These are phyloP conservation scores for Galerina sulciceps DNA, from an alignment of 768 basidiomycete species.

Conservation along the genomic window DNA sequence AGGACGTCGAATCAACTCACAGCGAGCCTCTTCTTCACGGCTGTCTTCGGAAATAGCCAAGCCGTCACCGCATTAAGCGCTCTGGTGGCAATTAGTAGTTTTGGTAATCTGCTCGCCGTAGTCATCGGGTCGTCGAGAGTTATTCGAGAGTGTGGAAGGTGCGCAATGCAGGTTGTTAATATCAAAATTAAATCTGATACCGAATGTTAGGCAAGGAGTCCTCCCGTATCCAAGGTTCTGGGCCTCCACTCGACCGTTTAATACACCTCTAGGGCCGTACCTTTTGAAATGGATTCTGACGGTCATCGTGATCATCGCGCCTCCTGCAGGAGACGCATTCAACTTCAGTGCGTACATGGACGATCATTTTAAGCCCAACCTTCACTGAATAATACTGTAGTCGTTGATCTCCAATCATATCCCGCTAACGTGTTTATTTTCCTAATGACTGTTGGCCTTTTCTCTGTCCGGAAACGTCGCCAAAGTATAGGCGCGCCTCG, in stretches of 20 bases:
- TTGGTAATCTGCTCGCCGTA: constrained; percentile 42
- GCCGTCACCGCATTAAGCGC: constrained; percentile 39
- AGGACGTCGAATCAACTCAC: constrained; percentile 46
- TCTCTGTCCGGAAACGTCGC: constrained; percentile 37
- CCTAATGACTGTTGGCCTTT: constrained; percentile 37
- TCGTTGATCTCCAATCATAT: constrained; percentile 44
- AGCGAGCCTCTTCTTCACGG: constrained; percentile 53
- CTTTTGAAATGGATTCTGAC: constrained; percentile 50
- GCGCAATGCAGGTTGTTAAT: neutral
- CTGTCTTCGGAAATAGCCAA: constrained; percentile 47
- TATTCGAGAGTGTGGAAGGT: constrained; percentile 47
- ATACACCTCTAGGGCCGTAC: constrained; percentile 51
- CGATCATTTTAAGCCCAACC: neutral
- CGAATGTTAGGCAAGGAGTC: constrained; percentile 45
- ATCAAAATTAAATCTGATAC: neutral
- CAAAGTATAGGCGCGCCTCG: constrained; percentile 32
- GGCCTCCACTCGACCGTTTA: constrained; percentile 54
- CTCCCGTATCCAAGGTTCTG: constrained; percentile 55
- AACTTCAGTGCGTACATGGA: constrained; percentile 38
- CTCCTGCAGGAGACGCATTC: constrained; percentile 47
- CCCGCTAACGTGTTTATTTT: constrained; percentile 41
- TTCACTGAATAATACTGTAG: constrained; percentile 15
- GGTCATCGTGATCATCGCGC: constrained; percentile 50
- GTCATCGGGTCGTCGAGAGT: constrained; percentile 48
- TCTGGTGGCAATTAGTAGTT: constrained; percentile 42